Conservation (phyloP, 257 asterid genomes). For the Solanum habrochaites region DNA sequence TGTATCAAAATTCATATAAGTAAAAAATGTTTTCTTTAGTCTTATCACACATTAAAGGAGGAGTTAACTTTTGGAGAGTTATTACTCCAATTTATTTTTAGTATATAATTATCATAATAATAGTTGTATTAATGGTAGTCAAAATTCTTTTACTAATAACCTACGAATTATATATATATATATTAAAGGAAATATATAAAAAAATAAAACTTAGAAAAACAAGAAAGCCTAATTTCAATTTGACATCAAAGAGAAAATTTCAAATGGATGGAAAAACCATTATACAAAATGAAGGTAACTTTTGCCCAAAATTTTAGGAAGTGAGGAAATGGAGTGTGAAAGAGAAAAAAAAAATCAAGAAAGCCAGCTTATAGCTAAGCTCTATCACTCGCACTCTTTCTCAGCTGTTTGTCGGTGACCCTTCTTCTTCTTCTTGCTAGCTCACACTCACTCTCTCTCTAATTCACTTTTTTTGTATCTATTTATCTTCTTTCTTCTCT, state of each 20-base stretch:
- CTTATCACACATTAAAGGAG: not conserved
- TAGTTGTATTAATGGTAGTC: not conserved
- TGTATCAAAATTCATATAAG: not conserved
- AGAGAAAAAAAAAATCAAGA: not conserved
- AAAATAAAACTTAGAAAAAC: not conserved
- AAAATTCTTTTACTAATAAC: not conserved
- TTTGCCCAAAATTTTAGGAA: not conserved
- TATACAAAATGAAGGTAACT: not conserved
- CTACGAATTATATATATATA: not conserved
- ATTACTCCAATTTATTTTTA: not conserved
- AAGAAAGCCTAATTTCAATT: not conserved
- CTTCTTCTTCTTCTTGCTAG: not conserved
- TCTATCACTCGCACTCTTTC: not conserved
- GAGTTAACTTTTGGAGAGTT: not conserved
- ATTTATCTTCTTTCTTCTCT: not conserved
- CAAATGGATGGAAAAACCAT: not conserved
- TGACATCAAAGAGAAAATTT: not conserved
- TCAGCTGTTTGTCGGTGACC: slow-evolving; percentile 4
- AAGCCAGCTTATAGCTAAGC: not conserved
- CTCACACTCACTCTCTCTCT: not conserved
- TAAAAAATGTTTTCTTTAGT: not conserved
- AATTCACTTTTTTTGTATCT: not conserved
- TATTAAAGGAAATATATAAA: not conserved
- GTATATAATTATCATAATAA: not conserved
- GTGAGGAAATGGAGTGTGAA: not conserved